These are phyloP conservation scores for Acanthamoeba healyi DNA, from an alignment of 208 protist species.

Conservation along the genomic window DNA sequence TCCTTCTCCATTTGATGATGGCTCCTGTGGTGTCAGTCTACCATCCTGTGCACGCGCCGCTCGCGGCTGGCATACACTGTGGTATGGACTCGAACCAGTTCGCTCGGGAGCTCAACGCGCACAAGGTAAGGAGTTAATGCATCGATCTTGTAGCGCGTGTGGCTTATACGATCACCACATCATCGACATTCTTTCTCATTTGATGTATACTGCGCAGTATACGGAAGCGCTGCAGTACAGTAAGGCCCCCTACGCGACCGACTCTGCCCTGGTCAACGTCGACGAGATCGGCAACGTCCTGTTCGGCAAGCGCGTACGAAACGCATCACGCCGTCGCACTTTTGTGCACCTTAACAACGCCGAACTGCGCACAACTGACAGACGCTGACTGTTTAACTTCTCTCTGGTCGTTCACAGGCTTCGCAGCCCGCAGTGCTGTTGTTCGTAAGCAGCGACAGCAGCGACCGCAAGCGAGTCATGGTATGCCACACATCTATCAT, in stretches of 20 bases:
- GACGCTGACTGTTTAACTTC: too few species aligned
- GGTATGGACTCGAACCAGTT: background rate
- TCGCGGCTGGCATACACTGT: background rate
- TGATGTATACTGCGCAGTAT: too few species aligned
- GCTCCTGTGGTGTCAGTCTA: background rate
- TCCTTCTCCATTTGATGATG: too few species aligned
- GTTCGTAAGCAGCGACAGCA: background rate
- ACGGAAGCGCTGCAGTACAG: background rate
- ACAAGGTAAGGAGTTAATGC: background rate
- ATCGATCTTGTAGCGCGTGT: too few species aligned
- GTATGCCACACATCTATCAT: background rate
- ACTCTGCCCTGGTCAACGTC: background rate
- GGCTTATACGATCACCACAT: too few species aligned
- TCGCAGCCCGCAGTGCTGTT: background rate
- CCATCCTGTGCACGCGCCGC: background rate
- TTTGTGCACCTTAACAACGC: too few species aligned
- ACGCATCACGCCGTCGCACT: too few species aligned
- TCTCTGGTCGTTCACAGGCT: background rate
- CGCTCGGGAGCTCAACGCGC: background rate
- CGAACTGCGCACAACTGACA: too few species aligned
- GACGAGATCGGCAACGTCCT: background rate
- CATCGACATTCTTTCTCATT: background rate
- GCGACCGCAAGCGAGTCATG: background rate
- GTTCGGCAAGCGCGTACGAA: background rate
- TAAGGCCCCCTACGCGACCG: background rate